Base-by-base conservation (phyloP, 2,329 filamentous ascomycete genomes). In the Botrytis sinoallii region DNA sequence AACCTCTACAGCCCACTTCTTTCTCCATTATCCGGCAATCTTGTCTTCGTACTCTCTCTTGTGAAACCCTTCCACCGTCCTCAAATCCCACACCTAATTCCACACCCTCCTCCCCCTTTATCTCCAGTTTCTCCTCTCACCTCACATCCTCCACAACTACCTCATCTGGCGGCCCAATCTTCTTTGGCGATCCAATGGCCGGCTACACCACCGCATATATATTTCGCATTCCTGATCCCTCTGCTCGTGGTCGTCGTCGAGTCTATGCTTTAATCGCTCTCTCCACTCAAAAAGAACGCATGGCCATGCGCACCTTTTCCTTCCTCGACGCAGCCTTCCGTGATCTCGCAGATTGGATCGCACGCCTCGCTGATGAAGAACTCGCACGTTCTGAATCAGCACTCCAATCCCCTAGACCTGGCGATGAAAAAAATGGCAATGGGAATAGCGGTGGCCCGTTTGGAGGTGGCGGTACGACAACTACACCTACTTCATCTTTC, bases 181-280 rank as follows among this genome's bases (percentile, higher is more conserved):
- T 92, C 80, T 92, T 92, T 74, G 90, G 90, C 44, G 90, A 92
- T 78, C 85, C 88, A 1, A 80, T 87, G 0, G 87, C 89, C 1
- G 90, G 90, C 44, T 92, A 91, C 81, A 92, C 90, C 0, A 92
- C 90, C 0, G 90, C 90, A 22, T 92, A 91, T 81, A 90, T 92
- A 76, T 92, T 92, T 79, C 89, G 90, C 40, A 90, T 92, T 60
- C 88, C 90, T 10, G 90, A 92, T 79, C 84, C 91, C 52, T 89
- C 91, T 76, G 90, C 90, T 22, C 88, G 90, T 20, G 90, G 90
- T 7, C 88, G 91, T 77, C 90, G 90, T 81, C 87, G 90, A n/a
- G 88, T 91, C 20, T 92, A 92, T 78, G 90, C 90, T 18, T 89
- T 92, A 74, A 81, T 92, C 74, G 89, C 89, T 2, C 85, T 92